These are phyloP conservation scores for Nadsonia fulvescens DNA, from an alignment of 805 yeast species.

Conservation along the genomic window DNA sequence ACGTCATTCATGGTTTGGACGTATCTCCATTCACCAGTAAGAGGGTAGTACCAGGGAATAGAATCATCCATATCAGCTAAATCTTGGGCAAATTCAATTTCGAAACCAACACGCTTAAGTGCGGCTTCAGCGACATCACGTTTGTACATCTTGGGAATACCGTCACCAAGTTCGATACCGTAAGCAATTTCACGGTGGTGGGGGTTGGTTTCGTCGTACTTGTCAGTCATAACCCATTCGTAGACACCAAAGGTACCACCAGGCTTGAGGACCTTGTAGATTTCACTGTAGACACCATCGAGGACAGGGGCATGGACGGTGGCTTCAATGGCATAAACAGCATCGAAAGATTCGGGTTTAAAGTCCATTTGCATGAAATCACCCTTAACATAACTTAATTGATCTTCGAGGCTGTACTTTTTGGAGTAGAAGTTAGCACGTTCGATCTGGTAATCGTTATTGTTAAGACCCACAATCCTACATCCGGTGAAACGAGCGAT, in stretches of 20 bases:
- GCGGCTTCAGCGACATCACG: constrained; percentile 79
- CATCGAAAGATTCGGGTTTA: constrained; percentile 76
- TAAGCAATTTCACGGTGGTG: constrained; percentile 90
- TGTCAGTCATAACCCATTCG: constrained; percentile 98
- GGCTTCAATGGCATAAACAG: constrained; percentile 96
- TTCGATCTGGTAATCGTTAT: constrained; percentile 88
- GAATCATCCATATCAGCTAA: constrained; percentile 68
- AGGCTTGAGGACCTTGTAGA: constrained; percentile 88
- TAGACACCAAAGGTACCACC: constrained; percentile 96
- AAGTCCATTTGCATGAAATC: constrained; percentile 99
- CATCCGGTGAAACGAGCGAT: constrained; percentile 81
- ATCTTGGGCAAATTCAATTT: constrained; percentile 56
- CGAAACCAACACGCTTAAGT: constrained; percentile 71
- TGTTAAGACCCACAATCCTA: constrained; percentile 76
- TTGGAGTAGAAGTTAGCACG: constrained; percentile 74
- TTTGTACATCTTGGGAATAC: constrained; percentile 92
- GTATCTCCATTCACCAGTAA: constrained; percentile 84
- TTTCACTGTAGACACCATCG: constrained; percentile 90
- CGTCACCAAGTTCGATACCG: constrained; percentile 97
- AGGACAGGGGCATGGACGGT: constrained; percentile 94
- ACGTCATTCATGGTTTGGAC: constrained; percentile 64
- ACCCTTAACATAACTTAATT: constrained; percentile 80
- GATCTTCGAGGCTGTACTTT: constrained; percentile 43
- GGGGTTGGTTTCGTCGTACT: constrained; percentile 68
- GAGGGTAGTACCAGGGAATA: constrained; percentile 95